Percentiles rank a stretch among this genome's conserved stretches.
phyloP scores from a whole-genome alignment of 2,329 filamentous ascomycete genomes.

The Fusarium sp. region DNA sequence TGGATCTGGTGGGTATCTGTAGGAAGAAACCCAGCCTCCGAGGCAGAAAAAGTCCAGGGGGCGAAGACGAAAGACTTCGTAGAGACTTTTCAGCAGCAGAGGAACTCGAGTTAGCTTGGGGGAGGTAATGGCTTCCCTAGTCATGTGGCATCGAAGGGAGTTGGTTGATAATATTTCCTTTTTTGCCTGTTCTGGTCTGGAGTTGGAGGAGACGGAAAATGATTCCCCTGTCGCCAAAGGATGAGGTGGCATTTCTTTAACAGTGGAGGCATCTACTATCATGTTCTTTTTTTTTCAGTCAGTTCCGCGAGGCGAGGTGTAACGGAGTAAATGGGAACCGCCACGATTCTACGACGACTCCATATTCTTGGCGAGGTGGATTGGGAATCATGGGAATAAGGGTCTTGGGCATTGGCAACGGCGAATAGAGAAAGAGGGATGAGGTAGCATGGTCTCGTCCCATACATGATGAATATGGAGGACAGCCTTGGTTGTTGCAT shows the following conservation, averaged over 20 bases:
- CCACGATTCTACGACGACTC: neutral
- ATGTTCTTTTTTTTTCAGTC: slow-evolving; percentile 5
- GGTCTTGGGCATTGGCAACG: neutral
- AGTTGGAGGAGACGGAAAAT: slow-evolving; percentile 46
- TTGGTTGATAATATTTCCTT: slow-evolving; percentile 39
- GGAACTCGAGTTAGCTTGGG: neutral
- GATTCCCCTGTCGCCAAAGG: slow-evolving; percentile 46
- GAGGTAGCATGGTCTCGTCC: neutral
- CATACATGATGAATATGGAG: slow-evolving; percentile 1
- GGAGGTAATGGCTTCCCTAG: neutral
- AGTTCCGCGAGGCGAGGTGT: slow-evolving; percentile 40
- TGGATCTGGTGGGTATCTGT: slow-evolving; percentile 36
- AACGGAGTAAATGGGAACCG: slow-evolving; percentile 23
- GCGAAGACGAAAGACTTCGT: slow-evolving; percentile 33
- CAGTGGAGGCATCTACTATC: slow-evolving; percentile 24
- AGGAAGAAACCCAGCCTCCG: slow-evolving; percentile 31
- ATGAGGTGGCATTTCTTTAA: slow-evolving; percentile 30
- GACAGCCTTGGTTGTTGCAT: neutral
- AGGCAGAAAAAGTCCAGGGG: slow-evolving; percentile 25
- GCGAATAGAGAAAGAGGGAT: slow-evolving; percentile 16
- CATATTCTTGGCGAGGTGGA: slow-evolving; percentile 2
- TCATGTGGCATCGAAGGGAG: slow-evolving; percentile 32
- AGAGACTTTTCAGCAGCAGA: slow-evolving; percentile 6
- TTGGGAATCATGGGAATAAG: slow-evolving; percentile 1
- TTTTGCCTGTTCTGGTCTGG: slow-evolving; percentile 37